phyloP scores from a whole-genome alignment of 1,139 yeast genomes.

The Suhomyces bolitotheri region DNA sequence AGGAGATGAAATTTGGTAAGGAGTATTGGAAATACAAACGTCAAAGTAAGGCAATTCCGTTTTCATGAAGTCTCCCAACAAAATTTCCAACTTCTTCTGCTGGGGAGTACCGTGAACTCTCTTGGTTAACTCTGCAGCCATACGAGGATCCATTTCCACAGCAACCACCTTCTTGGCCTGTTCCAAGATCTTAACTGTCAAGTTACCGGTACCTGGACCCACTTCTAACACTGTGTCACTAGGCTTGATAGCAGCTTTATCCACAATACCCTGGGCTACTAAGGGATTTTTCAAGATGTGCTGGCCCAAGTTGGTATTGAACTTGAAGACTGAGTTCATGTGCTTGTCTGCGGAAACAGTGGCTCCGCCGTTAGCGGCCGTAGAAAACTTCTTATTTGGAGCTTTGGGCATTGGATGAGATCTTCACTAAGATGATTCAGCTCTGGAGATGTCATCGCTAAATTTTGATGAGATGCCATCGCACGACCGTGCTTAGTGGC shows the following conservation, averaged over 20 bases:
- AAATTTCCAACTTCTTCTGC: conserved; percentile 85
- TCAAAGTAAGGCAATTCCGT: conserved; percentile 94
- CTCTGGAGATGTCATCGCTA: conserved; percentile 8
- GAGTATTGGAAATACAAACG: conserved; percentile 94
- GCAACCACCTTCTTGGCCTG: conserved; percentile 92
- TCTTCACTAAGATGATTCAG: background rate
- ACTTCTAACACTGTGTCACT: conserved; percentile 93
- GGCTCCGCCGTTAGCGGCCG: conserved; percentile 47
- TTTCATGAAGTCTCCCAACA: conserved; percentile 95
- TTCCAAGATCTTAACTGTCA: conserved; percentile 89
- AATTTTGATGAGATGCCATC: conserved; percentile 1
- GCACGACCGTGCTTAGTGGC: background rate
- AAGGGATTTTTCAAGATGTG: conserved; percentile 94
- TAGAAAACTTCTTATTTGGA: conserved; percentile 51
- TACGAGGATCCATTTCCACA: conserved; percentile 97
- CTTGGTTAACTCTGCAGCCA: conserved; percentile 98
- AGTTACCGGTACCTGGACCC: conserved; percentile 99
- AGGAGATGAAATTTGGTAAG: conserved; percentile 96
- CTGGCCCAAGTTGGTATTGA: conserved; percentile 96
- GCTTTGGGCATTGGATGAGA: conserved; percentile 50
- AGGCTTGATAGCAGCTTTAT: conserved; percentile 90
- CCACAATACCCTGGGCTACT: conserved; percentile 97
- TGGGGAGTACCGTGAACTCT: conserved; percentile 96
- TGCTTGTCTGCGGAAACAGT: conserved; percentile 66
- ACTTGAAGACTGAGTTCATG: conserved; percentile 83